phyloP scores from a whole-genome alignment of 805 yeast species.

The Scheffersomyces coipomensis region DNA sequence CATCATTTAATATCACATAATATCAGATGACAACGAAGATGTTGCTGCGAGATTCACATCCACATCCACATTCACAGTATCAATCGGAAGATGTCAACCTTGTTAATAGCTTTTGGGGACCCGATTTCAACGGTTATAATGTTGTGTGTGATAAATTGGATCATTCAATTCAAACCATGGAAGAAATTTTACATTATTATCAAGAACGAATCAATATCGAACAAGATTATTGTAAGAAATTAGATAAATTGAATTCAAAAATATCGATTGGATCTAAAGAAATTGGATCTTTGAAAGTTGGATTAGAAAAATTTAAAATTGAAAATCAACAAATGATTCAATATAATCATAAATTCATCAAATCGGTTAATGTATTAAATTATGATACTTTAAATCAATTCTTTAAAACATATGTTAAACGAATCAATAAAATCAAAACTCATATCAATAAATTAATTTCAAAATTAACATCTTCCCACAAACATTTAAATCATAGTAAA shows the following conservation, averaged over 20 bases:
- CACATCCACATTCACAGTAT: constrained; percentile 12
- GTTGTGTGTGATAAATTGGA: constrained; percentile 56
- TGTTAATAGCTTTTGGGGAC: constrained; percentile 54
- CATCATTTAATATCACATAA: no score
- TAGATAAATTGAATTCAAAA: constrained; percentile 51
- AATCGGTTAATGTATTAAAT: constrained; percentile 46
- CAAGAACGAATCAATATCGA: constrained; percentile 57
- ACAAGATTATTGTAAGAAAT: constrained; percentile 63
- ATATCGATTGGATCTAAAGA: constrained; percentile 52
- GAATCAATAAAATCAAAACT: constrained; percentile 55
- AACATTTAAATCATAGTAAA: constrained; percentile 37
- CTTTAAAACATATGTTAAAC: constrained; percentile 48
- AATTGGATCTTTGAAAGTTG: constrained; percentile 55
- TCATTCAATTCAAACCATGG: constrained; percentile 54
- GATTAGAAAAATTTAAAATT: constrained; percentile 55
- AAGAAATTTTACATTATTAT: constrained; percentile 34
- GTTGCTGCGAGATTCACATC: constrained; percentile 23
- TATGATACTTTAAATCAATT: constrained; percentile 53
- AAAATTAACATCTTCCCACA: constrained; percentile 38
- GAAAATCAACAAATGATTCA: constrained; percentile 62
- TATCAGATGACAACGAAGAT: constrained; percentile 5
- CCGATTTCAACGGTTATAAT: constrained; percentile 57
- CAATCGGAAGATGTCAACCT: background rate
- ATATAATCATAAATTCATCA: constrained; percentile 55
- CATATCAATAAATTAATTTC: constrained; percentile 55